These are phyloP conservation scores for Friedmanniomyces simplex DNA, from an alignment of 495 filamentous ascomycete species.

Conservation along the genomic window DNA sequence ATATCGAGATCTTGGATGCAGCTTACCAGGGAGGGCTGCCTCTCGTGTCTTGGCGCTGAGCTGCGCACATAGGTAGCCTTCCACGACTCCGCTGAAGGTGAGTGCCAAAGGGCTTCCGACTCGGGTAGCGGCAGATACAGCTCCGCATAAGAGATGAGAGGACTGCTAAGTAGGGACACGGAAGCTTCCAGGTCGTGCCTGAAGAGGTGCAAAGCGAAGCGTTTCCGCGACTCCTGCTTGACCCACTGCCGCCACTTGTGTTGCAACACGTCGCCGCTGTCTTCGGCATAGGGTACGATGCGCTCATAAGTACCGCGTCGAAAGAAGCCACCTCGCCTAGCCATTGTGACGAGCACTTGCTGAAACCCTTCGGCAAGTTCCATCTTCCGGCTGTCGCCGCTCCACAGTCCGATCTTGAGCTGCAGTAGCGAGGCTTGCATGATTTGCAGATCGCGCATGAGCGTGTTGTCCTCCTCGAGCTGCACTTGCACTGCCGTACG, in stretches of 20 bases:
- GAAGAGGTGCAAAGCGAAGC: slow-evolving; percentile 48
- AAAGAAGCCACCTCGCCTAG: slow-evolving; percentile 32
- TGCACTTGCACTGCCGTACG: slow-evolving; percentile 39
- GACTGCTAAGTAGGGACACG: slow-evolving; percentile 45
- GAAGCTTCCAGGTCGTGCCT: slow-evolving; percentile 49
- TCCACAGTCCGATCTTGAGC: slow-evolving; percentile 55
- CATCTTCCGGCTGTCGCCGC: slow-evolving; percentile 55
- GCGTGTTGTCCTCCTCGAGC: slow-evolving; percentile 50
- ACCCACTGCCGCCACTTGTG: slow-evolving; percentile 51
- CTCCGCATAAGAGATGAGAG: slow-evolving; percentile 54
- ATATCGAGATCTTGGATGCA: slow-evolving; percentile 43
- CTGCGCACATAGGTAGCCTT: slow-evolving; percentile 38
- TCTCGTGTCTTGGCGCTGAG: slow-evolving; percentile 11
- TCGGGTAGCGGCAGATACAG: slow-evolving; percentile 49
- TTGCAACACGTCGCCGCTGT: slow-evolving; percentile 40
- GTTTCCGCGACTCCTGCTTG: slow-evolving; percentile 24
- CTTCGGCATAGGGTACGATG: slow-evolving; percentile 35
- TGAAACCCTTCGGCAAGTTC: slow-evolving; percentile 56
- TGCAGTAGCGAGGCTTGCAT: slow-evolving; percentile 46
- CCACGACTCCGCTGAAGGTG: slow-evolving; percentile 46
- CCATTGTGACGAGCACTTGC: slow-evolving; percentile 41
- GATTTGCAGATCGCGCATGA: slow-evolving; percentile 42
- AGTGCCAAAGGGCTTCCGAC: slow-evolving; percentile 45
- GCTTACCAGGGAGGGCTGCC: slow-evolving; percentile 38
- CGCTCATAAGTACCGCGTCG: slow-evolving; percentile 38